Conservation (phyloP, 306 rosid genomes). For the Quercus alba region DNA sequence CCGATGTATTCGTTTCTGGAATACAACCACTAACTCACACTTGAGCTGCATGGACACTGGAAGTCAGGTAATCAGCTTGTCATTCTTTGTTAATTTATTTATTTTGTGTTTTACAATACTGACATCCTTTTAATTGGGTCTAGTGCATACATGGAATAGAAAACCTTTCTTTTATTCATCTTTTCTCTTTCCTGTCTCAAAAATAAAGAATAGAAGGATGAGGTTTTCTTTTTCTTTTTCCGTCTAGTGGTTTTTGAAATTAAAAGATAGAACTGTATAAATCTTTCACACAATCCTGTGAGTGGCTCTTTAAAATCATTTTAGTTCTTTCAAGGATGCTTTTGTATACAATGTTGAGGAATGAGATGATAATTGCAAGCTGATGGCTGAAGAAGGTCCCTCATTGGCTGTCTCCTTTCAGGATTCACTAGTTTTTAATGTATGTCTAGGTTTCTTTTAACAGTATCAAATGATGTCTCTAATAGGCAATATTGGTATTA, state of each 20-base stretch:
- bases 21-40: constrained; percentile 91
- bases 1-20: constrained; percentile 96
- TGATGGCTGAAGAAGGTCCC: background rate
- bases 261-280: background rate
- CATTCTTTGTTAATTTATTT: background rate
- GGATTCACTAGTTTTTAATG: background rate
- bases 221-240: background rate
- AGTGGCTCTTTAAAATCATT: background rate
- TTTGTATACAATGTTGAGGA: background rate
- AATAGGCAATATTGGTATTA: background rate
- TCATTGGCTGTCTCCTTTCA: background rate
- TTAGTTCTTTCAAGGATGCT: background rate
- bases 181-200: background rate
- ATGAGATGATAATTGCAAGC: background rate
- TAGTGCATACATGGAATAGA: constrained; percentile 3
- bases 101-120: background rate
- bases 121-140: background rate
- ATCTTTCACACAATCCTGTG: background rate
- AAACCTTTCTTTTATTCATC: background rate
- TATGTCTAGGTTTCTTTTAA: background rate
- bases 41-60: constrained; percentile 97
- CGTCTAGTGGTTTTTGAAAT: background rate
- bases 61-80: constrained; percentile 75
- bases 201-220: background rate
- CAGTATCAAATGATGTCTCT: background rate